Base-by-base conservation (phyloP, 208 protist species). In the Phytomonas sp. region DNA sequence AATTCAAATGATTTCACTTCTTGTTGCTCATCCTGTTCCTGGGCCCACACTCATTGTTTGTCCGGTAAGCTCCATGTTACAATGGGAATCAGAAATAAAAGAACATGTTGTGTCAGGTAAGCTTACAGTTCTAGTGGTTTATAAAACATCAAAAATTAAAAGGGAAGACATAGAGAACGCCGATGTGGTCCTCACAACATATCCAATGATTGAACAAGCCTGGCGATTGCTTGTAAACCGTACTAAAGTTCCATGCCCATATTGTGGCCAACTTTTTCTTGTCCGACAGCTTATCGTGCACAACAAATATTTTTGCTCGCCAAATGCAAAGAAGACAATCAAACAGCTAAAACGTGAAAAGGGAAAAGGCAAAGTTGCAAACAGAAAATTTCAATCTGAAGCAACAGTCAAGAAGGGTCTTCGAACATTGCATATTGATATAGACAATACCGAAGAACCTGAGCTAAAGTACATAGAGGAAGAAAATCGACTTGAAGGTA, bases 161-260 rank as follows among this genome's bases (percentile, higher is more conserved):
- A 70, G 71, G 52, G 84, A 95, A 33, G 79, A 89, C 49, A 65
- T 98, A 72, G 82, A 93, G 69, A 73, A 70, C 23, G 94, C 86
- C 30, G 94, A 98, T 90, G 89, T 98, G 33, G 94, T 98, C 56
- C 83, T 98, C 40, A 98, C 94, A 14, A 98, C 96, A 29, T 98
- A 97, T 77, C 83, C 91, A 26, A 95, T 97, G 78, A 62, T 98
- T 31, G 92, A 98, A 78, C 84, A 87, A 37, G 87, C 93, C 29
- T 98, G 84, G 86, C 82, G 92, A 42, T 29, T 56, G n/a, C 68
- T 96, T 11, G 78, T 96, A 40, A 88, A 88, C 66, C 71, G 87
- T 42, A 88, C 82, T 40, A 96, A 97, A 69, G 88, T 97, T 14
- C 69, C 76, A 11, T 98, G 95, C 67, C 72, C 89, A 32, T 97